Evolutionary conservation across 2,329 filamentous ascomycete species (phyloP).

Genomic region (Arthrobotrys sinensis): DNA sequence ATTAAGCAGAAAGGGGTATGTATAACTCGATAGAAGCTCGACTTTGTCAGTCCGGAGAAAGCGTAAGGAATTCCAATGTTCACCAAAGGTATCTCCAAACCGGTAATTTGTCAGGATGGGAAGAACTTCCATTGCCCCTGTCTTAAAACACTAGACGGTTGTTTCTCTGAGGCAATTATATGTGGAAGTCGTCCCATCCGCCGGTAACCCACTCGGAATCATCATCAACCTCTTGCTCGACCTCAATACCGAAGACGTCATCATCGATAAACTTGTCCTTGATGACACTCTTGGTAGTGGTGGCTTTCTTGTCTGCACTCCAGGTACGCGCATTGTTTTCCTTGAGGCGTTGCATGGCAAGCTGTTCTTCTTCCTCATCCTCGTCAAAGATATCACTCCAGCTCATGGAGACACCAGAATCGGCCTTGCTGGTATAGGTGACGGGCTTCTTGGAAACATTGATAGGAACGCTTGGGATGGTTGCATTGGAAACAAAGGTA

Average conservation of each 20-base stretch:
- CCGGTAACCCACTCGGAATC: conserved; percentile 92
- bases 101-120: conserved; percentile 66
- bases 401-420: conserved; percentile 85
- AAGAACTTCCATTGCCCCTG: conserved; percentile 28
- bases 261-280: conserved; percentile 70
- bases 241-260: conserved; percentile 68
- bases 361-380: conserved; percentile 82
- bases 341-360: conserved; percentile 73
- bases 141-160: conserved; percentile 36
- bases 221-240: conserved; percentile 68
- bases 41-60: conserved; percentile 39
- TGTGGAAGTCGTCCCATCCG: conserved; percentile 76
- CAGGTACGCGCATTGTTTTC: conserved; percentile 77
- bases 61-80: conserved; percentile 19
- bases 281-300: conserved; percentile 65
- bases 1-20: conserved; percentile 38
- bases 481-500: conserved; percentile 83
- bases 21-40: conserved; percentile 38
- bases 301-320: conserved; percentile 75
- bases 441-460: conserved; percentile 67
- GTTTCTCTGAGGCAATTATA: conserved; percentile 40
- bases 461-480: conserved; percentile 70
- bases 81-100: conserved; percentile 58
- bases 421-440: conserved; percentile 55
- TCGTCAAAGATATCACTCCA: conserved; percentile 99